phyloP scores from a whole-genome alignment of 257 asterid species.

The Thymus quinquecostatus region DNA sequence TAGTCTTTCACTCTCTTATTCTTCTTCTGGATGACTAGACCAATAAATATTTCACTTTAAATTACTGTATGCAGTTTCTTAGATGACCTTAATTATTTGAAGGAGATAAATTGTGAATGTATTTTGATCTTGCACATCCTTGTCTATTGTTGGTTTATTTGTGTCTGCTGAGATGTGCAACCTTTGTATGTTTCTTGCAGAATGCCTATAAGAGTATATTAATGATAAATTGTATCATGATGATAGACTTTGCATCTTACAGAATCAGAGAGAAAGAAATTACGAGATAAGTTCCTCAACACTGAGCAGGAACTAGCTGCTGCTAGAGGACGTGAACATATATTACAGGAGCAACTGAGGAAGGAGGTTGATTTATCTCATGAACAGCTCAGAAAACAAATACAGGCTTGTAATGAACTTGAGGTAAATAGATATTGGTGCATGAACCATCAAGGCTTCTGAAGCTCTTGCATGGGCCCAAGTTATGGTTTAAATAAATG shows the following conservation, averaged over 20 bases:
- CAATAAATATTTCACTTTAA: not conserved
- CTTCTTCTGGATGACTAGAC: slow-evolving; percentile 5
- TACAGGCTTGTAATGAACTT: slow-evolving; percentile 75
- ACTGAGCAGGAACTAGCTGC: slow-evolving; percentile 97
- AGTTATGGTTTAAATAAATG: too few species aligned
- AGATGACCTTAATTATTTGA: slow-evolving; percentile 2
- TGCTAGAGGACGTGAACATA: slow-evolving; percentile 81
- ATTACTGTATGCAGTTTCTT: not conserved
- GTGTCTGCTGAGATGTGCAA: not conserved
- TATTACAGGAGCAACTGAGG: slow-evolving; percentile 72
- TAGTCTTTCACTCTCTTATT: slow-evolving; percentile 23
- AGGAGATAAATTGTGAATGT: slow-evolving; percentile 1
- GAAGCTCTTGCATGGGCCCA: not conserved
- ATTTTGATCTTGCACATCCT: not conserved
- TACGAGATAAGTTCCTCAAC: slow-evolving; percentile 61
- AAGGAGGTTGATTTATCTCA: slow-evolving; percentile 80
- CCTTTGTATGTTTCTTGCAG: slow-evolving; percentile 15
- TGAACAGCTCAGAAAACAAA: slow-evolving; percentile 73
- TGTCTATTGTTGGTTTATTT: slow-evolving; percentile 14
- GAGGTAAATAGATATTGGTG: slow-evolving; percentile 54
- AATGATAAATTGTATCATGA: slow-evolving; percentile 28
- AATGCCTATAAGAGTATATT: slow-evolving; percentile 26
- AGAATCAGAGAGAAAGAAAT: slow-evolving; percentile 83
- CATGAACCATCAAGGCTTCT: slow-evolving; percentile 9
- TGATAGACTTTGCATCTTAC: slow-evolving; percentile 31